A percentile compares a stretch with the other conserved stretches of the same genome.
phyloP scores from a whole-genome alignment of 1,139 yeast genomes.

The Casaregolazyma lundiana region DNA sequence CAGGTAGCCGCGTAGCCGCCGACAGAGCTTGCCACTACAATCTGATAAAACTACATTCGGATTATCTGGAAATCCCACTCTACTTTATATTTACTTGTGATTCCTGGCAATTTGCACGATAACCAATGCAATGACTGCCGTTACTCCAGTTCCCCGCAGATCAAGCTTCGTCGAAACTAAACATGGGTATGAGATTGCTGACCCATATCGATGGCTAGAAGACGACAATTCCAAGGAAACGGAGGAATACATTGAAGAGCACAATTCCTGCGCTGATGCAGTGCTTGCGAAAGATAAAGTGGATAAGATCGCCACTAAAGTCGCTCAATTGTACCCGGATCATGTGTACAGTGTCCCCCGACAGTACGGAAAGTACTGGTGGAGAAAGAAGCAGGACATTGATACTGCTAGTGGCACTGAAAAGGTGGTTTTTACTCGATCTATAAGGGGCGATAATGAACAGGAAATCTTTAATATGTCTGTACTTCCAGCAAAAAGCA shows the following conservation, averaged over 20 bases:
- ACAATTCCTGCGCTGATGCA: constrained; percentile 2
- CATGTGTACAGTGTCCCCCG: constrained; percentile 6
- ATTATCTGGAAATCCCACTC: no score
- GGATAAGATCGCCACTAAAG: background rate
- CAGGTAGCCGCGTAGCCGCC: constrained; percentile 2
- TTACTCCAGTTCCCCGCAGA: background rate
- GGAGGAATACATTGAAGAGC: constrained; percentile 5
- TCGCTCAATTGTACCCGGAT: constrained; percentile 4
- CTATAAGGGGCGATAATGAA: background rate
- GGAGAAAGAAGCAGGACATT: constrained; percentile 6
- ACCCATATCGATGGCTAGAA: constrained; percentile 12
- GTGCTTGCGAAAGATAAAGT: background rate
- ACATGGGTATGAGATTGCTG: constrained; percentile 3
- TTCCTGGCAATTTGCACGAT: background rate
- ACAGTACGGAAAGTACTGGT: constrained; percentile 8
- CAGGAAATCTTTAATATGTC: constrained; percentile 5
- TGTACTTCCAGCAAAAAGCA: background rate
- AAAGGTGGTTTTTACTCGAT: constrained; percentile 3
- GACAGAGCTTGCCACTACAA: no score
- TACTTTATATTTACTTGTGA: background rate
- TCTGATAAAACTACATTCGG: no score
- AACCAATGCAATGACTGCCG: background rate
- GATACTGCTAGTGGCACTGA: background rate
- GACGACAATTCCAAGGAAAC: constrained; percentile 5
- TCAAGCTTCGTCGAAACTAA: constrained; percentile 5